Base-by-base conservation (phyloP, 352 stramenopile species). In the Lagenidium giganteum region DNA sequence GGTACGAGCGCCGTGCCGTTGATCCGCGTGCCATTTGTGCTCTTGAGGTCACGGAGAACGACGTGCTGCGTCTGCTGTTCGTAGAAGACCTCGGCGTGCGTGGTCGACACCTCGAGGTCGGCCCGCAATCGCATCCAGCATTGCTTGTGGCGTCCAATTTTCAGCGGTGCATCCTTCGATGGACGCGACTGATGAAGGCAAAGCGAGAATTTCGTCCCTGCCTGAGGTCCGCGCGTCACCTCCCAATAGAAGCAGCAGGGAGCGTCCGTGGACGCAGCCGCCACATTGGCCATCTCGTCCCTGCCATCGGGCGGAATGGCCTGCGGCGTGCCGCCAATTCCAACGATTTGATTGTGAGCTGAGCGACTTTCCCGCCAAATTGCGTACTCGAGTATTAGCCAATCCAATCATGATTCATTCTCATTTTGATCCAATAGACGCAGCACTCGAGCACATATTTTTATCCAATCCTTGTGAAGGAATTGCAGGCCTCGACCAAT, bases 41-140 rank as follows among this genome's bases (percentile, higher is more conserved):
- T 83, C 33, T 64, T 61, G n/a, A 45, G 21, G 37, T 86, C 73
- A 8, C 57, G 36, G 25, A 70, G 8, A 14, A 47, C 39, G 5
- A 61, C 20, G 22, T 20, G 26, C 8, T 23, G 33, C 1, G 8
- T 45, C 2, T 12, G 30, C n/a, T 27, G 24, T 11, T 9, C 36
- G n/a, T n/a, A 17, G 21, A 5, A 12, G 8, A 85, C 43, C 50
- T 83, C 62, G 5, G 70, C 70, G 39, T 86, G 73, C 24, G 63
- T 31, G 4, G 65, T 71, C 3, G 73, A 86, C 1, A 86, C 67
- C 51, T 86, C 73, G 42, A 86, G 47, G 48, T 86, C 73, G 6
- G 66, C 42, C 4, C 42, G 45, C 14, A 86, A 49, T 3, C 70
- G 68, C 35, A 86, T 45, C 55, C 64, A 76, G 34, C 66, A 83